These are phyloP conservation scores for Stachybotrys chartarum DNA, from an alignment of 2,329 filamentous ascomycete genomes.

Conservation along the genomic window DNA sequence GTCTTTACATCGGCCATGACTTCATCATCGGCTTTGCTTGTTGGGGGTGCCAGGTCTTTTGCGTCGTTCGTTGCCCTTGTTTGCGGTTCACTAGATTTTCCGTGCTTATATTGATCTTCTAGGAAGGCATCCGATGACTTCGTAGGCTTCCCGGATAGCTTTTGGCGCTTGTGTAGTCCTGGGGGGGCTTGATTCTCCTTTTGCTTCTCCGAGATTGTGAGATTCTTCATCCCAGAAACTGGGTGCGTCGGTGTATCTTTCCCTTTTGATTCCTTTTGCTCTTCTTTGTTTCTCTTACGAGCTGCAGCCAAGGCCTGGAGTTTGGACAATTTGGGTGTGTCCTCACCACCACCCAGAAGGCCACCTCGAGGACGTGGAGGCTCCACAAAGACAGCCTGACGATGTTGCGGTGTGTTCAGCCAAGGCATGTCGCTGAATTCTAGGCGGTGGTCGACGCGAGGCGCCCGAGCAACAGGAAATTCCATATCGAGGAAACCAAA, in stretches of 20 bases:
- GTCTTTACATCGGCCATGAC: not conserved
- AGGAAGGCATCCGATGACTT: not conserved
- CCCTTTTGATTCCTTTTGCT: constrained; percentile 44
- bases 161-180: constrained; percentile 16
- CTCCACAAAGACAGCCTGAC: constrained; percentile 58
- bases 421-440: constrained; percentile 86
- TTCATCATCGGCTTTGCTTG: not conserved
- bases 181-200: constrained; percentile 19
- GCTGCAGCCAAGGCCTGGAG: constrained; percentile 83
- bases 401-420: constrained; percentile 62
- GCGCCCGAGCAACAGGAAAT: constrained; percentile 9
- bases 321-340: constrained; percentile 72
- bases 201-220: constrained; percentile 20
- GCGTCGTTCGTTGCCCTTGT: not conserved
- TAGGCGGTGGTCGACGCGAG: constrained; percentile 27
- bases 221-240: constrained; percentile 19
- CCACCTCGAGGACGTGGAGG: constrained; percentile 51
- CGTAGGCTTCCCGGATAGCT: constrained; percentile 4
- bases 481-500: constrained; percentile 1
- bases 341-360: constrained; percentile 68
- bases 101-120: not conserved
- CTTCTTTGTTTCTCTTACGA: constrained; percentile 73
- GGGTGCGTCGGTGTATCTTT: constrained; percentile 15
- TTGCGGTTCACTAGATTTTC: not conserved
- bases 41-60: not conserved